Evolutionary conservation across 768 basidiomycete genomes (phyloP).

Genomic region (Lentinula boryana): DNA sequence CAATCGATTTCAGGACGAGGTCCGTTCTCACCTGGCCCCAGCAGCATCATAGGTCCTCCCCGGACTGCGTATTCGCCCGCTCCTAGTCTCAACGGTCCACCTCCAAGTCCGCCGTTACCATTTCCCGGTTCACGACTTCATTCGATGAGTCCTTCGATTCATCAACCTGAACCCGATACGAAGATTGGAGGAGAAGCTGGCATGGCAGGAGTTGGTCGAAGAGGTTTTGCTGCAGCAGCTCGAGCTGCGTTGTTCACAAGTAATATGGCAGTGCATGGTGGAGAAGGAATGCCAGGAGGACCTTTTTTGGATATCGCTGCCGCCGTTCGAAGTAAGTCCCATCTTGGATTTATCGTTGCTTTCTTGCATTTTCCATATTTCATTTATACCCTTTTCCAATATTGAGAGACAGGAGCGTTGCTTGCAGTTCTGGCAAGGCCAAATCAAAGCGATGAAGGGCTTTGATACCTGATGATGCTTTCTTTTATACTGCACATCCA

Average conservation of each 20-base stretch:
- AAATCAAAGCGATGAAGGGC: background rate
- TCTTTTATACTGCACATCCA: background rate
- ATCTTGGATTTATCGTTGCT: background rate
- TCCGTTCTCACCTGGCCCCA: background rate
- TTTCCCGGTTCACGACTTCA: slow-evolving; percentile 11
- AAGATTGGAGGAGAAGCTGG: slow-evolving; percentile 71
- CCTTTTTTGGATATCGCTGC: slow-evolving; percentile 40
- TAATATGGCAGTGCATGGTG: background rate
- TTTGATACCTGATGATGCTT: background rate
- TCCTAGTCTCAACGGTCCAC: slow-evolving; percentile 7
- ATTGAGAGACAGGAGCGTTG: background rate
- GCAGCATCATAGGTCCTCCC: background rate
- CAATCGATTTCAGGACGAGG: background rate
- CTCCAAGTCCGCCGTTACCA: slow-evolving; percentile 11
- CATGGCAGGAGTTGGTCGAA: slow-evolving; percentile 87
- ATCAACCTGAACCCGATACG: slow-evolving; percentile 48
- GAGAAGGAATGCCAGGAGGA: slow-evolving; percentile 5
- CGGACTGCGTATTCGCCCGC: slow-evolving; percentile 8
- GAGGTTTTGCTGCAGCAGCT: slow-evolving; percentile 77
- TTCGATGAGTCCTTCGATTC: slow-evolving; percentile 14
- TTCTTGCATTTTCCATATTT: background rate
- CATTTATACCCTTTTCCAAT: background rate
- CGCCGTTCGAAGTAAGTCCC: slow-evolving; percentile 28
- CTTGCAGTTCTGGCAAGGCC: background rate
- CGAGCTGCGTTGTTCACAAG: slow-evolving; percentile 47